Base-by-base conservation (phyloP, 495 filamentous ascomycete species). In the Haplographium delicatum region DNA sequence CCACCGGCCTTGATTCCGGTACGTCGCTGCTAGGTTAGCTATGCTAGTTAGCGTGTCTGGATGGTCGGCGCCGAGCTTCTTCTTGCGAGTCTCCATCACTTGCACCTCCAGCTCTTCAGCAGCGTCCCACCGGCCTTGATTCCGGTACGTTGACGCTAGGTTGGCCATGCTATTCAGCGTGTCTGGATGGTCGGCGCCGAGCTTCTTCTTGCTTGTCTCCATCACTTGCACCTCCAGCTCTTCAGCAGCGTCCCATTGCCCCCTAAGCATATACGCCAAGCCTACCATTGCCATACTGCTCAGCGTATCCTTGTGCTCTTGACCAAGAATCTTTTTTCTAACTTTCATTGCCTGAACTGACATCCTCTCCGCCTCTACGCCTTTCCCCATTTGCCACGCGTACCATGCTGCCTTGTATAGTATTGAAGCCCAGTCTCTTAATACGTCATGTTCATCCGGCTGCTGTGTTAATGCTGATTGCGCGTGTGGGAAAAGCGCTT, bases 101-200 rank as follows among this genome's bases (percentile, higher is more conserved):
- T 45, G 42, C 22, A 45, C 25, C 20, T 31, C 6, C 19, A 45
- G n/a, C 25, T 45, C 43, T 27, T 54, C 62, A 1, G 68, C 62
- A 24, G 67, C 56, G 1, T 44, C 25, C 49, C 55, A 64, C 5
- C 55, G 60, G 9, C 64, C 62, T 24, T 59, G 60, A 13, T 34
- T 31, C 28, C 52, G 33, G 34, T 63, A 64, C 4, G 61, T 60
- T 18, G 58, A 54, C 23, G 53, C 61, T 0, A 70, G 59, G 19
- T 56, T 64, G 19, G 25, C 35, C 58, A 68, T 68, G 4, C 49
- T 59, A 9, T 27, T 62, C 46, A 68, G 26, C 3, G 69, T 71
- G 9, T 63, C 38, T 22, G 51, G 54, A 54, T 58, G 54, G 18
- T 54, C 28, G 7, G 31, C 31, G 42, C 54, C 54, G 33, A 63